Conservation (phyloP, 78 protist species). For the Trichosphaerium sp. region DNA sequence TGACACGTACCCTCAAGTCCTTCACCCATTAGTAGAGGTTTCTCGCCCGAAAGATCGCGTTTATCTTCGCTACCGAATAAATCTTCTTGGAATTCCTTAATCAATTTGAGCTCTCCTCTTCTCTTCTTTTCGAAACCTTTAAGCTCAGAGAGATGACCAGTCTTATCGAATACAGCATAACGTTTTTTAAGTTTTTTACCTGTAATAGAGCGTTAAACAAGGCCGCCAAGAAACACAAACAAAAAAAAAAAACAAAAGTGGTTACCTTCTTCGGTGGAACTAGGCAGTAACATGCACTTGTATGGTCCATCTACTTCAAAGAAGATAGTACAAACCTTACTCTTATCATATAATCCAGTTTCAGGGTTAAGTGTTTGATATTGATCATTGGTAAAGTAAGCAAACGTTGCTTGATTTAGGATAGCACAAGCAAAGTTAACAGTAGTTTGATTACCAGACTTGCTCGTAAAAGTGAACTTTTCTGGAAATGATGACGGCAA, state of each 20-base stretch:
- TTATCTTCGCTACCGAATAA: slow-evolving; percentile 65
- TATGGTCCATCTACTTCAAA: slow-evolving; percentile 99
- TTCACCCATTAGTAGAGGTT: too few relatives aligned
- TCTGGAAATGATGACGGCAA: slow-evolving; percentile 94
- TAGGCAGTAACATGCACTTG: slow-evolving; percentile 93
- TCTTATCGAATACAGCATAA: slow-evolving; percentile 93
- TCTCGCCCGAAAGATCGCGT: slow-evolving; percentile 66
- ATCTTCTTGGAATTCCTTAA: slow-evolving; percentile 91
- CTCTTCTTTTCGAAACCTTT: slow-evolving; percentile 99
- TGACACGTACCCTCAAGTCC: too few relatives aligned
- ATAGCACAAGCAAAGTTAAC: slow-evolving; percentile 82
- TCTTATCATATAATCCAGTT: slow-evolving; percentile 8
- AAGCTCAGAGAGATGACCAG: slow-evolving; percentile 89
- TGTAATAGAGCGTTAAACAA: background rate
- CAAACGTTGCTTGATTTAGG: slow-evolving; percentile 81
- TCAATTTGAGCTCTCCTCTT: slow-evolving; percentile 94
- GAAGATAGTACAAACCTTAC: slow-evolving; percentile 80
- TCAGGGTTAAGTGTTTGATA: slow-evolving; percentile 58
- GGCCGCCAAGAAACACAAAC: background rate
- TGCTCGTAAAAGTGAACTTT: slow-evolving; percentile 39
- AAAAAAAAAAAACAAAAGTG: background rate
- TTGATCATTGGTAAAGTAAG: slow-evolving; percentile 85
- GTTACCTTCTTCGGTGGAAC: slow-evolving; percentile 90
- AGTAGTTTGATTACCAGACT: background rate
- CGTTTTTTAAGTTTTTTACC: slow-evolving; percentile 59